Evolutionary conservation across 371 early-diverging fungal genomes (phyloP).

Genomic region (Rhizopus stolonifer): DNA sequence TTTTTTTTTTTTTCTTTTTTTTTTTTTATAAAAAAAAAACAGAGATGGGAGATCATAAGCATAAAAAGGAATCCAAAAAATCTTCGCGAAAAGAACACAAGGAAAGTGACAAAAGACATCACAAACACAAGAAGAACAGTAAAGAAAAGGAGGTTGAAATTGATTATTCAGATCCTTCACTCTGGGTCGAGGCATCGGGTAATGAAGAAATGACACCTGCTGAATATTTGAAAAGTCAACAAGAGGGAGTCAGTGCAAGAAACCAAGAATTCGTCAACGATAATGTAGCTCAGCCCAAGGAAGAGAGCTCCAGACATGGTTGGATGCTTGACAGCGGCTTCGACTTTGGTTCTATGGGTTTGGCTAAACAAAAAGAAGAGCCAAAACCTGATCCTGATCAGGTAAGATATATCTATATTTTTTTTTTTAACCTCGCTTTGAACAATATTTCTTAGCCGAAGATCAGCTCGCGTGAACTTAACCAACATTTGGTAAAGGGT

Average conservation of each 20-base stretch:
- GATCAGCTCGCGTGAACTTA: conserved; percentile 56
- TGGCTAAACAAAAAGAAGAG: conserved; percentile 23
- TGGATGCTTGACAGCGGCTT: conserved; percentile 51
- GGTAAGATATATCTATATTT: conserved; percentile 13
- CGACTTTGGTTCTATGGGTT: conserved; percentile 45
- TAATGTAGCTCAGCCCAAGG: conserved; percentile 1
- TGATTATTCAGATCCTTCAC: conserved; percentile 48
- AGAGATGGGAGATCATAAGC: conserved; percentile 47
- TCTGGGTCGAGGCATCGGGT: conserved; percentile 38
- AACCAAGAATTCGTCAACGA: not conserved
- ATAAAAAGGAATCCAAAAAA: conserved; percentile 30
- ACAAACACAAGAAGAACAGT: conserved; percentile 37
- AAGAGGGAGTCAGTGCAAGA: conserved; percentile 9
- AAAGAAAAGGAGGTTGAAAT: conserved; percentile 28
- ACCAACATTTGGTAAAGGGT: conserved; percentile 48
- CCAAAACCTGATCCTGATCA: conserved; percentile 42
- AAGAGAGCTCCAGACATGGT: conserved; percentile 33
- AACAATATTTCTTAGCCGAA: conserved; percentile 34
- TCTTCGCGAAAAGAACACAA: conserved; percentile 31
- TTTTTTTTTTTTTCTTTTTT: not conserved
- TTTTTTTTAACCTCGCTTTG: not conserved
- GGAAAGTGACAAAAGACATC: conserved; percentile 21
- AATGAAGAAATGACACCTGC: conserved; percentile 13
- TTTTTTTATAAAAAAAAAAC: conserved; percentile 8
- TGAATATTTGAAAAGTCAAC: conserved; percentile 17